Evolutionary conservation across 345 rosid species (phyloP).

Genomic region (Odontarrhena argentea): DNA sequence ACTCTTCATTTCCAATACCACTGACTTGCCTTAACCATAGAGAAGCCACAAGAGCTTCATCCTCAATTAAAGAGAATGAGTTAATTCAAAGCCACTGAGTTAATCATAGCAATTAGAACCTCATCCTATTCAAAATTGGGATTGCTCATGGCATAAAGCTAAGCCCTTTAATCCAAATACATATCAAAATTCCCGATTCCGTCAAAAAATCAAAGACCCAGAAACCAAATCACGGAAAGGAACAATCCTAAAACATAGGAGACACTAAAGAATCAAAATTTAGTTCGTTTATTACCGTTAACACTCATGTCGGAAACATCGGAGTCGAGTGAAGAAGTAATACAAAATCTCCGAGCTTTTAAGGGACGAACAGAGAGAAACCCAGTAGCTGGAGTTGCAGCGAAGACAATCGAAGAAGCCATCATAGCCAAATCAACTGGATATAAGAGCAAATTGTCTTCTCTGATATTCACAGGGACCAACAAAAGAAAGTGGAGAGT

Average conservation of each 20-base stretch:
- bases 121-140: constrained; percentile 6
- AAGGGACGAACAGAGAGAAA: constrained; percentile 44
- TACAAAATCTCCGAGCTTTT: constrained; percentile 49
- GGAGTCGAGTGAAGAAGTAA: constrained; percentile 69
- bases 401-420: constrained; percentile 77
- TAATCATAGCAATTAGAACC: not conserved
- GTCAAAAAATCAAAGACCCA: constrained; percentile 35
- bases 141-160: constrained; percentile 3
- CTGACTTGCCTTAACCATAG: not conserved
- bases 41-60: constrained; percentile 1
- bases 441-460: constrained; percentile 26
- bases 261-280: not conserved
- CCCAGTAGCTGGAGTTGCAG: constrained; percentile 59
- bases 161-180: not conserved
- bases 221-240: constrained; percentile 31
- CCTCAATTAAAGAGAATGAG: not conserved
- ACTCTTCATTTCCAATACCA: not conserved
- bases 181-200: not conserved
- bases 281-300: constrained; percentile 55
- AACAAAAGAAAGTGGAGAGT: not conserved
- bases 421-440: constrained; percentile 53
- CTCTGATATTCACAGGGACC: not conserved
- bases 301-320: constrained; percentile 93
- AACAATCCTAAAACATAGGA: constrained; percentile 23
- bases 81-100: constrained; percentile 1